Conservation (phyloP, 176 grass and related monocot species). For the Alloteropsis semialata region DNA sequence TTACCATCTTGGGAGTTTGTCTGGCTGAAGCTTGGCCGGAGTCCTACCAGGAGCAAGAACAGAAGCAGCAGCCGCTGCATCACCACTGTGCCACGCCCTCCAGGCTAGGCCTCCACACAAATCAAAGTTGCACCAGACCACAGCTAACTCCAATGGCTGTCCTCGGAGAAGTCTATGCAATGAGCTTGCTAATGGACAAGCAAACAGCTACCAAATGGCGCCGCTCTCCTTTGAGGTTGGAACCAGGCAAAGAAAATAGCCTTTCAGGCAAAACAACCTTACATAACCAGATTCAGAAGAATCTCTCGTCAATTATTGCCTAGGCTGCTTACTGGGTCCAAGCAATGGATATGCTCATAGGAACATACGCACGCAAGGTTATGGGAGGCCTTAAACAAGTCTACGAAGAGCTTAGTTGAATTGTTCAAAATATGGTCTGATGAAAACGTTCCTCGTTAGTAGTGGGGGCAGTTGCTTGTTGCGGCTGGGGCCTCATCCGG, state of each 20-base stretch:
- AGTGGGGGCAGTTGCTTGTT: slow-evolving; percentile 12
- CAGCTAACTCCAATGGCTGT: background rate
- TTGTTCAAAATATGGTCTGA: slow-evolving; percentile 26
- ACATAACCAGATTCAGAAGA: slow-evolving; percentile 11
- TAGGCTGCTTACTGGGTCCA: slow-evolving; percentile 27
- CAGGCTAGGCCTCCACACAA: background rate
- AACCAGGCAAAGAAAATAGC: slow-evolving; percentile 21
- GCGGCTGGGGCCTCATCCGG: background rate
- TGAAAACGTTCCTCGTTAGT: background rate
- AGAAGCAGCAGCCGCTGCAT: slow-evolving; percentile 47
- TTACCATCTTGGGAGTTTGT: slow-evolving; percentile 85
- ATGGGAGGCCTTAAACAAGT: slow-evolving; percentile 11
- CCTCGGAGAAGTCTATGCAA: slow-evolving; percentile 14
- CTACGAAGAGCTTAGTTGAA: slow-evolving; percentile 27
- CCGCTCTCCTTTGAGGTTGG: slow-evolving; percentile 18
- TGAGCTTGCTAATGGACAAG: slow-evolving; percentile 11
- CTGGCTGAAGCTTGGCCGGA: slow-evolving; percentile 36
- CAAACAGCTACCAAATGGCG: slow-evolving; percentile 16
- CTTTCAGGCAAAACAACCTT: slow-evolving; percentile 18
- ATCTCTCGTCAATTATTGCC: background rate
- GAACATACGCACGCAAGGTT: background rate
- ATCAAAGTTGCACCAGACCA: background rate
- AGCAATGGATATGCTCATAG: slow-evolving; percentile 11
- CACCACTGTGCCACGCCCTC: background rate
- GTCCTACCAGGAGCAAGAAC: slow-evolving; percentile 43